phyloP scores from a whole-genome alignment of 2,329 filamentous ascomycete genomes.

The Aureobasidium sp. region DNA sequence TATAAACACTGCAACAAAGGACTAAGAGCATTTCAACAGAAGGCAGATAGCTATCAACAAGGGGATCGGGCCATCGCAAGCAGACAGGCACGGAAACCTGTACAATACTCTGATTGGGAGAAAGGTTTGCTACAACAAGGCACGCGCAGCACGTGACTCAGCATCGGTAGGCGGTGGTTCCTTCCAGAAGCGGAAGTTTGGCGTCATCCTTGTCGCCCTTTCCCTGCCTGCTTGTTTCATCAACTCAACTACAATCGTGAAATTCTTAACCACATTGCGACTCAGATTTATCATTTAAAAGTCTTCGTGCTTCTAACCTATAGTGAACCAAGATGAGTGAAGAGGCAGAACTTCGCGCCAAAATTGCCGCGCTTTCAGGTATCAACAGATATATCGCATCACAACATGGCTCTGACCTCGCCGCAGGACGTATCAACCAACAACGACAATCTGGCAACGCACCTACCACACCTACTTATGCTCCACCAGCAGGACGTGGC shows the following conservation, averaged over 20 bases:
- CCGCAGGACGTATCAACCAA: conserved; percentile 17
- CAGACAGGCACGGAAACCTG: not conserved
- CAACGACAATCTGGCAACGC: conserved; percentile 15
- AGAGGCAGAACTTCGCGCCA: conserved; percentile 18
- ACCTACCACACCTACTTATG: not conserved
- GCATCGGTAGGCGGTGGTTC: not conserved
- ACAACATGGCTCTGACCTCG: not conserved
- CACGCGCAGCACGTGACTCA: not conserved
- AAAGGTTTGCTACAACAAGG: not conserved
- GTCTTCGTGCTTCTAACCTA: not conserved
- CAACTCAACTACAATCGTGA: not conserved
- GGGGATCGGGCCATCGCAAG: not conserved
- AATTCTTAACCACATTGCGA: not conserved
- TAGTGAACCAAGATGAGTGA: conserved; percentile 15
- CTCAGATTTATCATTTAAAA: not conserved
- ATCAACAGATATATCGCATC: not conserved
- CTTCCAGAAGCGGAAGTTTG: conserved; percentile 5
- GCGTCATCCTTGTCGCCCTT: not conserved
- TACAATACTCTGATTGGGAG: not conserved
- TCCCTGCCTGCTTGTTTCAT: not conserved
- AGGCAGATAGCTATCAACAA: not conserved
- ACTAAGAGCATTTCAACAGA: not conserved
- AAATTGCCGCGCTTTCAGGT: conserved; percentile 18
- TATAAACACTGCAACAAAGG: not conserved
- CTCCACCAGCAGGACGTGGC: not conserved